A percentile compares a stretch with the other conserved stretches of the same genome.
phyloP scores from a whole-genome alignment of 169 alveolate genomes.

The Plasmodium sp. region DNA sequence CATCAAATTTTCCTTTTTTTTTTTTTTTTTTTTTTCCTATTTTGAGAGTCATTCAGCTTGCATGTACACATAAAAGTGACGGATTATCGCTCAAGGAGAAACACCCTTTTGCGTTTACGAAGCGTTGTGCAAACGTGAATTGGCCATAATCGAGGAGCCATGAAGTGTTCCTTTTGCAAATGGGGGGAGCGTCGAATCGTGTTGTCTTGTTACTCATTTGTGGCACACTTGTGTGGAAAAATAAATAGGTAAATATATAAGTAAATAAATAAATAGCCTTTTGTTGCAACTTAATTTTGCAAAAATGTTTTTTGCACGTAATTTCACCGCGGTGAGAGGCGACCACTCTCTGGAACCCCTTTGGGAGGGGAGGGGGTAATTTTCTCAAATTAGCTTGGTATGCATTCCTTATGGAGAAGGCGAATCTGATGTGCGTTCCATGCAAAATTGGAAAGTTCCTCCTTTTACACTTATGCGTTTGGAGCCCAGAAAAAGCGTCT shows the following conservation, averaged over 20 bases:
- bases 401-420: background rate
- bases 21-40: background rate
- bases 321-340: background rate
- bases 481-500: background rate
- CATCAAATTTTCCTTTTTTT: background rate
- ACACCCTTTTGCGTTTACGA: background rate
- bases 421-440: background rate
- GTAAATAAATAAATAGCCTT: background rate
- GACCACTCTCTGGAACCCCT: background rate
- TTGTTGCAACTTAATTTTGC: background rate
- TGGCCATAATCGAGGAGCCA: background rate
- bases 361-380: background rate
- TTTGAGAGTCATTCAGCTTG: background rate
- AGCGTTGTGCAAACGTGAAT: background rate
- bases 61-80: background rate
- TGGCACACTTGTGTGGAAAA: background rate
- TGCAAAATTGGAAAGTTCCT: background rate
- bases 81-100: background rate
- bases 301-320: background rate
- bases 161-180: background rate
- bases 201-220: background rate
- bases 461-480: background rate
- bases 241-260: too few species aligned
- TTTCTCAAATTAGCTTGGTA: background rate
- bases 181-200: background rate